phyloP scores from a whole-genome alignment of 2,329 filamentous ascomycete species.

The Kalaharituber pfeilii region DNA sequence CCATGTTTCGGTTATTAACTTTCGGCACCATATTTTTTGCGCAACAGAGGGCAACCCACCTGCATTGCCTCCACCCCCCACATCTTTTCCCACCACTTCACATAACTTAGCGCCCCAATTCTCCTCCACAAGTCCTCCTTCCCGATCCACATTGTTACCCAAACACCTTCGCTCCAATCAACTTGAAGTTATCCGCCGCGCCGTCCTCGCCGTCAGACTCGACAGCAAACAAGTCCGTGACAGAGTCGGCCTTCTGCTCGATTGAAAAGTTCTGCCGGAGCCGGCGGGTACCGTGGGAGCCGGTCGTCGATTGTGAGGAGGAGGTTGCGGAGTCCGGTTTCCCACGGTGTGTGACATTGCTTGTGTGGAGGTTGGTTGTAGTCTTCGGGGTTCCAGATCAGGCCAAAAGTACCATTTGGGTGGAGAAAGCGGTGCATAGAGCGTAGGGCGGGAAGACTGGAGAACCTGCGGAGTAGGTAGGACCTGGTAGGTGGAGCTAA shows the following conservation, averaged over 20 bases:
- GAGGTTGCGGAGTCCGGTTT: constrained; percentile 42
- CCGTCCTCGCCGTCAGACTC: too few species aligned
- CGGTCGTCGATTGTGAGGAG: constrained; percentile 34
- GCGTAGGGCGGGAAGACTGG: constrained; percentile 41
- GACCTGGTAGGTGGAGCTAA: not conserved
- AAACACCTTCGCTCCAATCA: constrained; percentile 40
- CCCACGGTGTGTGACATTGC: constrained; percentile 37
- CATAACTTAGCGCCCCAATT: constrained; percentile 49
- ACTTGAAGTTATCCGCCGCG: too few species aligned
- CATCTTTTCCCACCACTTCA: constrained; percentile 34
- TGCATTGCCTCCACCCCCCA: not conserved
- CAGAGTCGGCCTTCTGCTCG: constrained; percentile 45
- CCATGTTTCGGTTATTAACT: too few species aligned
- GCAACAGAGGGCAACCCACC: too few species aligned
- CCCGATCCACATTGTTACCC: constrained; percentile 41
- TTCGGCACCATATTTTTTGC: too few species aligned
- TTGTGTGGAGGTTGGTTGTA: constrained; percentile 32
- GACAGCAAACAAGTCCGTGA: not conserved
- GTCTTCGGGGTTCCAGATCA: constrained; percentile 61
- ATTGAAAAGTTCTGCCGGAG: too few species aligned
- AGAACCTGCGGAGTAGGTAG: constrained; percentile 39
- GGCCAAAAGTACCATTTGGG: constrained; percentile 41
- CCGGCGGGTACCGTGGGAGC: constrained; percentile 46
- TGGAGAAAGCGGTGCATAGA: constrained; percentile 52
- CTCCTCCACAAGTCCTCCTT: constrained; percentile 47